phyloP scores from a whole-genome alignment of 129 eudicot species.

The Lactuca saligna region DNA sequence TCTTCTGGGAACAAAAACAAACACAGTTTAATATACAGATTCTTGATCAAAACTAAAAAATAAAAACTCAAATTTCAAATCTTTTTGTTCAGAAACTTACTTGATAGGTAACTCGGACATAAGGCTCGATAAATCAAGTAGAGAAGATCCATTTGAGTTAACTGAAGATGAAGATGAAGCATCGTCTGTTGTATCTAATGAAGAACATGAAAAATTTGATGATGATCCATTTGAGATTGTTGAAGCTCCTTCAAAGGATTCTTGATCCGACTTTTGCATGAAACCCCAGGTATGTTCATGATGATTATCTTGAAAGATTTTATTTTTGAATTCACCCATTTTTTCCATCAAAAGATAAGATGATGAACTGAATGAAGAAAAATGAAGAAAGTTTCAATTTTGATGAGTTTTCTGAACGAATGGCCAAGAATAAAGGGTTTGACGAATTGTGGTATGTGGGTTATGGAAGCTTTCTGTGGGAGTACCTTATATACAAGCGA shows the following conservation, averaged over 20 bases:
- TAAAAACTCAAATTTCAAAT: neutral
- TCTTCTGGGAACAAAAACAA: slow-evolving; percentile 44
- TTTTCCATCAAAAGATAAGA: slow-evolving; percentile 25
- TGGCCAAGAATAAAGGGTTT: slow-evolving; percentile 16
- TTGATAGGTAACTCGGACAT: slow-evolving; percentile 76
- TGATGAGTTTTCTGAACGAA: slow-evolving; percentile 15
- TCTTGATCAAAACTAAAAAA: neutral
- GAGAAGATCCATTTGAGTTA: slow-evolving; percentile 34
- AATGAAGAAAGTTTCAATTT: slow-evolving; percentile 23
- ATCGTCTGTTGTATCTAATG: slow-evolving; percentile 52
- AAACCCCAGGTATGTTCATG: slow-evolving; percentile 24
- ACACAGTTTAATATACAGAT: neutral
- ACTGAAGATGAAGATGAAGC: slow-evolving; percentile 58
- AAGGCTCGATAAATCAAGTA: slow-evolving; percentile 56
- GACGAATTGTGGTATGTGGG: slow-evolving; percentile 9
- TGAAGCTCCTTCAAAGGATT: slow-evolving; percentile 27
- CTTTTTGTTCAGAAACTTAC: slow-evolving; percentile 36
- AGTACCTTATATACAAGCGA: slow-evolving; percentile 8
- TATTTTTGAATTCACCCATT: slow-evolving; percentile 19
- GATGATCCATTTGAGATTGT: slow-evolving; percentile 32
- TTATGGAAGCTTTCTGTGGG: slow-evolving; percentile 21
- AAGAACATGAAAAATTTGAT: slow-evolving; percentile 34
- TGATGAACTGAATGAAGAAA: neutral
- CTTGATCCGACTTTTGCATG: slow-evolving; percentile 19
- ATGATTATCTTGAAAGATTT: slow-evolving; percentile 17